Base-by-base conservation (phyloP, 495 filamentous ascomycete species). In the Penicillium arizonense region DNA sequence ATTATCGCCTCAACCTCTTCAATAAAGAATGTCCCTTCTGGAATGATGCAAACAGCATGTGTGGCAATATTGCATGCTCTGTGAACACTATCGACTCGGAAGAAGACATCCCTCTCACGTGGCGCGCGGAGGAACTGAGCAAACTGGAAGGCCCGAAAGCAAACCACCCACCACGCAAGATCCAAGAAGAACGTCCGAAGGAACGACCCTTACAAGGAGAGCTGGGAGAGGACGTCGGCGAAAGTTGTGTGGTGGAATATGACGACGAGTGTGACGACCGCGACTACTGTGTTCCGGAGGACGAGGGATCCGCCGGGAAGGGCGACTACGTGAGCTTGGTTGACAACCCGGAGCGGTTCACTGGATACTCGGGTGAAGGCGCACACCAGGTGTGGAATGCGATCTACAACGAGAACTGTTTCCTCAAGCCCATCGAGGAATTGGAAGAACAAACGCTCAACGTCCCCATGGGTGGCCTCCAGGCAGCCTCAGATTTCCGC, bases 201-300 rank as follows among this genome's bases (percentile, higher is more conserved):
- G 63, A 85, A 56, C 77, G 81, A 53, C 94, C 94, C 12, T 76
- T 98, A 14, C 83, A 88, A 61, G 95, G 92, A 3, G 78, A 82
- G 63, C 74, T 98, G 33, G 94, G 94, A 30, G 88, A 91, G 44
- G 77, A 86, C 47, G 92, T 96, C 8, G 90, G 89, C 16, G 94
- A 98, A 72, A 96, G 89, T 61, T 98, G 94, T 69, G 89, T 98
- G 37, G 85, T 97, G 2, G 94, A 98, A 69, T 96, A 94, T 64
- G 94, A 97, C 61, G 95, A 97, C 59, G 94, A 98, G 66, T 97
- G 94, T 56, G 94, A 98, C 71, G 90, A 97, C 48, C 81, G 92
- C 26, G 94, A 98, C 63, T 98, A 97, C 68, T 98, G 94, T 76
- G 82, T 97, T 6, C 93, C 93, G 1, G 94, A 98, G 57, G 94